These are phyloP conservation scores for Medicago lupulina DNA, from an alignment of 306 rosid genomes.

Conservation along the genomic window DNA sequence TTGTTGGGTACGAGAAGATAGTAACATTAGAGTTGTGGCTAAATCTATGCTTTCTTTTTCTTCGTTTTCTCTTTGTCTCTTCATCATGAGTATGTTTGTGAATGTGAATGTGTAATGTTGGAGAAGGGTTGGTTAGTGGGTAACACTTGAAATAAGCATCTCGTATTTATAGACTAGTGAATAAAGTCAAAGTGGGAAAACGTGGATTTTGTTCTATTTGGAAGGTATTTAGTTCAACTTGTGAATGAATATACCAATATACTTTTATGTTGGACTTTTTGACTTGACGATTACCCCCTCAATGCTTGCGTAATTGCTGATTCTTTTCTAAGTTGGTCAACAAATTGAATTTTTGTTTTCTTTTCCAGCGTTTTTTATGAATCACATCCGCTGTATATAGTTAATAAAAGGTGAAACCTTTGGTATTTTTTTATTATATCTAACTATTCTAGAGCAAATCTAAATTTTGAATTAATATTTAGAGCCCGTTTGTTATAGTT, in stretches of 20 bases:
- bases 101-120: not conserved
- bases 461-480: too few relatives aligned
- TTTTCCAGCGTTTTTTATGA: too few relatives aligned
- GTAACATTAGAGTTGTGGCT: conserved; percentile 29
- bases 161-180: conserved; percentile 37
- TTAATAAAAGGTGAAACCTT: too few relatives aligned
- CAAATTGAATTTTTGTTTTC: too few relatives aligned
- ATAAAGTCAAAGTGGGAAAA: conserved; percentile 2
- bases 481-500: too few relatives aligned
- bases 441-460: too few relatives aligned
- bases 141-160: not conserved
- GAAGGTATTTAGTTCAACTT: not conserved
- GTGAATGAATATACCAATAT: not conserved
- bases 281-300: not conserved
- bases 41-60: conserved; percentile 34
- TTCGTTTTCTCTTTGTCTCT: conserved; percentile 52
- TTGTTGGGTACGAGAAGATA: conserved; percentile 15
- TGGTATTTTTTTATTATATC: too few relatives aligned
- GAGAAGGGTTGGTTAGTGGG: not conserved
- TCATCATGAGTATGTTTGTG: conserved; percentile 35
- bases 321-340: too few relatives aligned
- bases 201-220: too few relatives aligned
- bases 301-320: conserved; percentile 34
- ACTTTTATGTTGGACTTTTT: conserved; percentile 11
- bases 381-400: too few relatives aligned